Evolutionary conservation across 495 filamentous ascomycete genomes (phyloP).

Genomic region (Penicillium soppii): DNA sequence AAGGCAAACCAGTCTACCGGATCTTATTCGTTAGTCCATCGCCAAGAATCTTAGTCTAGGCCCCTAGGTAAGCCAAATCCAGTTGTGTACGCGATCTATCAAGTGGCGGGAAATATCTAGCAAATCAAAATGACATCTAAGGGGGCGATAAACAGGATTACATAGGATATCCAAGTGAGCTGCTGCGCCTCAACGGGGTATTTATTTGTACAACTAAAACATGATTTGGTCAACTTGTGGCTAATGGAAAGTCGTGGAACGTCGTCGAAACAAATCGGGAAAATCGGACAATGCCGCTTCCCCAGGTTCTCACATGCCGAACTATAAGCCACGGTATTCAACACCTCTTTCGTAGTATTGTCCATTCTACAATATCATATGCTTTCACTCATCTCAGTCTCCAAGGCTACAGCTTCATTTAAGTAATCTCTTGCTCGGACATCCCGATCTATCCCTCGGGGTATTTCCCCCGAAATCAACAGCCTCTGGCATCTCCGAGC

Average conservation of each 20-base stretch:
- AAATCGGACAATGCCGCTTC: neutral
- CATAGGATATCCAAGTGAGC: too few species aligned
- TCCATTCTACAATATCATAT: too few species aligned
- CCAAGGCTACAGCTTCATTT: too few species aligned
- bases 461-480: too few species aligned
- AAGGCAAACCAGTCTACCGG: neutral
- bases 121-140: neutral
- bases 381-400: too few species aligned
- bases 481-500: too few species aligned
- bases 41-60: slow-evolving; percentile 1
- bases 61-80: neutral
- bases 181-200: neutral
- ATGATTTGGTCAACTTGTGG: neutral
- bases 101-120: neutral
- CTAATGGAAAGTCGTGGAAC: slow-evolving; percentile 2
- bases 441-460: too few species aligned
- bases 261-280: neutral
- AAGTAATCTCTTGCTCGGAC: too few species aligned
- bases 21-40: neutral
- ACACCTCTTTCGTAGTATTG: too few species aligned
- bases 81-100: slow-evolving; percentile 1
- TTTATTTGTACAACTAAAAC: too few species aligned
- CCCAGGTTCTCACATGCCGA: neutral
- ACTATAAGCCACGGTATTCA: neutral
- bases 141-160: slow-evolving; percentile 1